These are phyloP conservation scores for Phialemoniopsis sp. DNA, from an alignment of 2,329 filamentous ascomycete genomes.

Conservation along the genomic window DNA sequence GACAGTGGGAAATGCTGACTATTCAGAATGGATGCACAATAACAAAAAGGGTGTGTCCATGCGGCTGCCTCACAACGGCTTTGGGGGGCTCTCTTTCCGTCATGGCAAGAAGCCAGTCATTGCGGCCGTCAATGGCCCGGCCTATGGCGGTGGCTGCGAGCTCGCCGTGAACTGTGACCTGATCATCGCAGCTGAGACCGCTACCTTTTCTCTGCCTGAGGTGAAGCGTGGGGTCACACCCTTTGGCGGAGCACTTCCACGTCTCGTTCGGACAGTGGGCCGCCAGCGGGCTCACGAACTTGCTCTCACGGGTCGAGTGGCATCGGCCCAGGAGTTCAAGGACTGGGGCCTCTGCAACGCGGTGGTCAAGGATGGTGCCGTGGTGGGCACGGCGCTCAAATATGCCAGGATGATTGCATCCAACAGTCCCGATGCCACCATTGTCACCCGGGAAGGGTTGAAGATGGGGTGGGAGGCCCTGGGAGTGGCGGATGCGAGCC, in stretches of 20 bases:
- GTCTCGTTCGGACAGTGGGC: slow-evolving; percentile 63
- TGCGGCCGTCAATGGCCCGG: slow-evolving; percentile 58
- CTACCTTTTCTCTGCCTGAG: slow-evolving; percentile 60
- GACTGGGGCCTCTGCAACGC: slow-evolving; percentile 67
- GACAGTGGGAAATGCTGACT: slow-evolving; percentile 16
- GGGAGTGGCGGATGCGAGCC: slow-evolving; percentile 16
- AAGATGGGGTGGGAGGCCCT: slow-evolving; percentile 65
- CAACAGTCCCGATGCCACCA: slow-evolving; percentile 71
- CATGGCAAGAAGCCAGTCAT: slow-evolving; percentile 58
- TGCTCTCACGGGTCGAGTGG: slow-evolving; percentile 59
- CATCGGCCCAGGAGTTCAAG: slow-evolving; percentile 54
- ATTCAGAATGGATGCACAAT: no score
- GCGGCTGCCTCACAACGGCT: no score
- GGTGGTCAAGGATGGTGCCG: slow-evolving; percentile 43
- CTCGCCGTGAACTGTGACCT: slow-evolving; percentile 59
- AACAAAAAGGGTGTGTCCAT: no score
- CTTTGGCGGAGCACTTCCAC: slow-evolving; percentile 65
- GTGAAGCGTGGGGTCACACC: slow-evolving; percentile 67
- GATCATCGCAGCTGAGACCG: slow-evolving; percentile 46
- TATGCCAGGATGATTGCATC: slow-evolving; percentile 57
- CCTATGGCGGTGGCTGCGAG: slow-evolving; percentile 58
- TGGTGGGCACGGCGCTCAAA: slow-evolving; percentile 54
- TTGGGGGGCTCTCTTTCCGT: slow-evolving; percentile 38
- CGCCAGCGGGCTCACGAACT: slow-evolving; percentile 68
- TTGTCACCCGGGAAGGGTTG: slow-evolving; percentile 66